A percentile compares a stretch with the other conserved stretches of the same genome.
These are phyloP conservation scores for Graphiopsis chlorocephala DNA, from an alignment of 2,329 filamentous ascomycete species.

Conservation along the genomic window DNA sequence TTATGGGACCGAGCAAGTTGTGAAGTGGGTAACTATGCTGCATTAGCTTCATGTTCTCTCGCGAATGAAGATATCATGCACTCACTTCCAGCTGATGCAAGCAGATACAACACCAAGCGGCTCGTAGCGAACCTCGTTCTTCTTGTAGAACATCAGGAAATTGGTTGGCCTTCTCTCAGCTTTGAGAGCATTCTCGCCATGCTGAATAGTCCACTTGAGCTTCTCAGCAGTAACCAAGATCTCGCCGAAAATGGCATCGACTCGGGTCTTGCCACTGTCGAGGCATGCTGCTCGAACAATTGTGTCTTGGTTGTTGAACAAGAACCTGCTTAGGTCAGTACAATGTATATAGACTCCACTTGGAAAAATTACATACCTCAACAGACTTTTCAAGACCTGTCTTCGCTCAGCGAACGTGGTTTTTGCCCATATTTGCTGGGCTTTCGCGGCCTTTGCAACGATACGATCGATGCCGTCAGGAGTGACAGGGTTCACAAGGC, in stretches of 20 bases:
- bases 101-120: constrained; percentile 90
- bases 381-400: constrained; percentile 74
- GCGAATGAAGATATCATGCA: not conserved
- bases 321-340: constrained; percentile 48
- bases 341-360: not conserved
- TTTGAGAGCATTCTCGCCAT: constrained; percentile 77
- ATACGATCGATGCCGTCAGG: constrained; percentile 74
- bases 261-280: constrained; percentile 93
- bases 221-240: constrained; percentile 93
- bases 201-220: constrained; percentile 86
- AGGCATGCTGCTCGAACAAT: constrained; percentile 84
- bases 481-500: constrained; percentile 73
- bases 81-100: constrained; percentile 89
- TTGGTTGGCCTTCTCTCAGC: constrained; percentile 78
- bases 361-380: constrained; percentile 50
- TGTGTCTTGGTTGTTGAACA: constrained; percentile 83
- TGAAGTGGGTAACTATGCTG: constrained; percentile 60
- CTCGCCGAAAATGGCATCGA: constrained; percentile 91
- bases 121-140: constrained; percentile 85
- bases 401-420: constrained; percentile 76
- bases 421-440: constrained; percentile 72
- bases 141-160: constrained; percentile 92
- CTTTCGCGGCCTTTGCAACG: constrained; percentile 68
- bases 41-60: not conserved
- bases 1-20: constrained; percentile 87